Base-by-base conservation (phyloP, 1,139 yeast species). In the Candida tropicalis region DNA sequence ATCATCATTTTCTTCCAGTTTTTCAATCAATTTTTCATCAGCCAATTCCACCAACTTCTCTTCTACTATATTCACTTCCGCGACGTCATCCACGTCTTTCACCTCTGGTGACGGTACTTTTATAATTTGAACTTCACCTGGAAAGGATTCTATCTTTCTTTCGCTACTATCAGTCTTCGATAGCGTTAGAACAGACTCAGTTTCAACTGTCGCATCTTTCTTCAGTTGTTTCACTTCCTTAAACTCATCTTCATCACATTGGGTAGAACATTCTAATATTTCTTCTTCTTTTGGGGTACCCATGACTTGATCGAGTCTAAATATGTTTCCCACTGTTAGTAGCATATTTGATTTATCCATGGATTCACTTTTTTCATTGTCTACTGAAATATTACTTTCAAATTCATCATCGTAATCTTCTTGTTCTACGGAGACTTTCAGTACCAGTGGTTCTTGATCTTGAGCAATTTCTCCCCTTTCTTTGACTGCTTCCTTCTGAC, bases 241-340 rank as follows among this genome's bases (percentile, higher is more conserved):
- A 13, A 22, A 33, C 6, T 33, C 41, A 10, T 34, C 35, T 13
- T 28, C 39, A 13, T 35, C 39, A 35, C 33, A 38, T 23, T 38
- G 47, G 3, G 47, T 44, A 13, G 47, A 44, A 22, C 47, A 44
- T 23, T 41, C 44, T 27, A 44, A 24, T 26, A 41, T 35, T 15
- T 44, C 47, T 17, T 35, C 40, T 12, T 38, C 42, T 15, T 44
- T 41, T 18, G 35, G 36, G 24, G 35, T 34, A 15, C 24, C 28
- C 9, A 20, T 17, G 10, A 27, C 15, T 10, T 27, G 28, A 20
- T 12, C 24, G 8, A 20, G 25, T 12, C 16, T 27, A 3, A n/a
- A 28, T 4, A 23, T 10, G 17, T 25, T 31, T 6, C 15, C 35
- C 23, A 37, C 13, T 4, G 16, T 24, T 20, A 15, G 33, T 24